phyloP scores from a whole-genome alignment of 495 filamentous ascomycete species.

The Tuber melanosporum region DNA sequence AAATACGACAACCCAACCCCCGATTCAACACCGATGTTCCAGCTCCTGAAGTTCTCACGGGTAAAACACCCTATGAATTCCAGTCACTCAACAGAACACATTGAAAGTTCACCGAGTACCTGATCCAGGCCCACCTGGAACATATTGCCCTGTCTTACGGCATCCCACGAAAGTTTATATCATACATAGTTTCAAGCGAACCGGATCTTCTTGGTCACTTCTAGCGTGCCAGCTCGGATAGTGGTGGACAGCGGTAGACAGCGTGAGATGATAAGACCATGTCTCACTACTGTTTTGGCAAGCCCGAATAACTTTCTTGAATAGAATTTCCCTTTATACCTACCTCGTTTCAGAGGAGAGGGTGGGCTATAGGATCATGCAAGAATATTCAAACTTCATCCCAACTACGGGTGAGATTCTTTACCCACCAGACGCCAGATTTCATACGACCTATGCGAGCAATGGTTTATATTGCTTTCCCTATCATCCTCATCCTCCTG shows the following conservation, averaged over 20 bases:
- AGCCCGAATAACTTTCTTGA: not conserved
- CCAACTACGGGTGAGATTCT: not conserved
- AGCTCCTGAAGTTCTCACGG: not conserved
- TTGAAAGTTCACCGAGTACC: not conserved
- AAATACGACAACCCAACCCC: not conserved
- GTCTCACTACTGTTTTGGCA: not conserved
- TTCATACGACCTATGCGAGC: not conserved
- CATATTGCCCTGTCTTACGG: not conserved
- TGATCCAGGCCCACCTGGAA: not conserved
- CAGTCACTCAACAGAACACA: not conserved
- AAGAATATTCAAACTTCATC: not conserved
- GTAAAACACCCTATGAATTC: not conserved
- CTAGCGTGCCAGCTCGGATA: not conserved
- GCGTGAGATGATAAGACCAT: not conserved
- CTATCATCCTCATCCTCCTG: not conserved
- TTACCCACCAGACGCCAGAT: not conserved
- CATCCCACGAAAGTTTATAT: not conserved
- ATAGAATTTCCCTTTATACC: not conserved
- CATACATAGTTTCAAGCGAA: not conserved
- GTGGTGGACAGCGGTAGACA: not conserved
- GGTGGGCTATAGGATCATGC: not conserved
- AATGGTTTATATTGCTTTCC: not conserved
- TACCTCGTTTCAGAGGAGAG: not conserved
- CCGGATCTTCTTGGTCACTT: not conserved
- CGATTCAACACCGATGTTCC: not conserved